Evolutionary conservation across 2,329 filamentous ascomycete genomes (phyloP).

Genomic region (Talaromyces islandicus): DNA sequence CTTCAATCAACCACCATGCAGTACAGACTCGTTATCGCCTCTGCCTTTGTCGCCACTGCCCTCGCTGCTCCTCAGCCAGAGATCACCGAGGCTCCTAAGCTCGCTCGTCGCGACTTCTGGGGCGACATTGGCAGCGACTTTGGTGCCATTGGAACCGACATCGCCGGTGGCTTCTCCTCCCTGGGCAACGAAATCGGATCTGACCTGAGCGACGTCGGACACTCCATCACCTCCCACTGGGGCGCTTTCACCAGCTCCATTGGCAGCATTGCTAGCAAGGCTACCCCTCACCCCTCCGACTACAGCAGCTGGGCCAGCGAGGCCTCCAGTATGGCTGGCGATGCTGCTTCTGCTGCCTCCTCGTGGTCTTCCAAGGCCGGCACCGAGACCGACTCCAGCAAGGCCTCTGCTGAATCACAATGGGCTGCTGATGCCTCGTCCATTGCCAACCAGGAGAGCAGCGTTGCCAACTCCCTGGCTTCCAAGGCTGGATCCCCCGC

Average conservation of each 20-base stretch:
- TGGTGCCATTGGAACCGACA: slow-evolving; percentile 7
- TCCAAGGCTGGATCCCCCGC: slow-evolving; percentile 1
- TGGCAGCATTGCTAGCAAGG: not conserved
- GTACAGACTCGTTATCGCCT: slow-evolving; percentile 7
- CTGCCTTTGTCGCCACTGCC: slow-evolving; percentile 6
- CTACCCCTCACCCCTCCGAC: not conserved
- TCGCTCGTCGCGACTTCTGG: slow-evolving; percentile 6
- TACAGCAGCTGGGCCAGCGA: slow-evolving; percentile 9
- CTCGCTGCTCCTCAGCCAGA: slow-evolving; percentile 8
- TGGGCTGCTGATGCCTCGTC: slow-evolving; percentile 8
- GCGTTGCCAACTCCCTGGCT: slow-evolving; percentile 3
- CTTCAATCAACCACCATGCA: slow-evolving; percentile 4
- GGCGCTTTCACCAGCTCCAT: slow-evolving; percentile 1
- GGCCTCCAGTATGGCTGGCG: slow-evolving; percentile 6
- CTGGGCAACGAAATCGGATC: slow-evolving; percentile 5
- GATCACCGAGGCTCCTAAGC: slow-evolving; percentile 7
- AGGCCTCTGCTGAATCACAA: slow-evolving; percentile 6
- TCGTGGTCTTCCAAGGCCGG: slow-evolving; percentile 4
- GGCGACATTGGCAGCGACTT: slow-evolving; percentile 7
- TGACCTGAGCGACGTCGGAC: slow-evolving; percentile 4
- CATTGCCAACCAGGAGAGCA: slow-evolving; percentile 5
- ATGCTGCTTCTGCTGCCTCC: slow-evolving; percentile 3
- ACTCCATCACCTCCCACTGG: slow-evolving; percentile 10
- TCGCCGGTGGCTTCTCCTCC: slow-evolving; percentile 6
- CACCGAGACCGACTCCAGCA: slow-evolving; percentile 5